Percentiles rank a stretch among this genome's conserved stretches.
Conservation (phyloP, 2,329 filamentous ascomycete genomes). For the Fusarium xyrophilum region DNA sequence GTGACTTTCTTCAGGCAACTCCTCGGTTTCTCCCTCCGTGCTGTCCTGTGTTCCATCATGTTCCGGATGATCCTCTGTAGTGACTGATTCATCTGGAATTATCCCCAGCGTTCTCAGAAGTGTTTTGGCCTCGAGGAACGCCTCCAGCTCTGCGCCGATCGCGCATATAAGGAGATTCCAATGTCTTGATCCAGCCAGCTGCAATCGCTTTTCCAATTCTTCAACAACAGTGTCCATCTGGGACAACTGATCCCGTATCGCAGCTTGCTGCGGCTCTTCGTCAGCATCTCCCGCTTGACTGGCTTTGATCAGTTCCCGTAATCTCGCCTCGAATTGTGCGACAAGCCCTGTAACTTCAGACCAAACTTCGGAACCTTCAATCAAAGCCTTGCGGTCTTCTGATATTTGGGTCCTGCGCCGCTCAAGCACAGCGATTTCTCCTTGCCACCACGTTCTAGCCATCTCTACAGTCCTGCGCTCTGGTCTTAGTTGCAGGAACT, state of each 20-base stretch:
- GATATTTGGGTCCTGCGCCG: constrained; percentile 63
- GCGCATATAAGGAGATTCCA: constrained; percentile 81
- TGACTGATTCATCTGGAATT: constrained; percentile 1
- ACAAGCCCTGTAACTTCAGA: constrained; percentile 65
- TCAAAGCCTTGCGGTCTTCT: constrained; percentile 68
- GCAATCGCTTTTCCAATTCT: constrained; percentile 61
- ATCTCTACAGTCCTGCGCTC: constrained; percentile 72
- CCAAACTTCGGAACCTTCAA: constrained; percentile 73
- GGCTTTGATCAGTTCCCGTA: constrained; percentile 62
- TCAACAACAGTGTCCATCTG: constrained; percentile 64
- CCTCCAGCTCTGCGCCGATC: constrained; percentile 75
- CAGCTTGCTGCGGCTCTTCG: constrained; percentile 46
- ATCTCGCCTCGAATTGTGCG: constrained; percentile 68
- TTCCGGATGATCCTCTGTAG: constrained; percentile 4
- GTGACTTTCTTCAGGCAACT: constrained; percentile 22
- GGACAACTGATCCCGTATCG: constrained; percentile 55
- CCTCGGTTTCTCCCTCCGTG: background rate
- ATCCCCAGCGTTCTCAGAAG: constrained; percentile 53
- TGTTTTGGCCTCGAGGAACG: constrained; percentile 65
- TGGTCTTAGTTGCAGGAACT: constrained; percentile 67
- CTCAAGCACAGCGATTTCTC: constrained; percentile 64
- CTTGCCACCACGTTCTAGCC: constrained; percentile 74
- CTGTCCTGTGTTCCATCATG: background rate
- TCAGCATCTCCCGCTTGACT: constrained; percentile 43
- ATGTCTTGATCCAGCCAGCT: constrained; percentile 63